Percentiles rank a stretch among this genome's conserved stretches.
These are phyloP conservation scores for Butyriboletus appendiculatus DNA, from an alignment of 1,284 basidiomycete genomes.

Conservation along the genomic window DNA sequence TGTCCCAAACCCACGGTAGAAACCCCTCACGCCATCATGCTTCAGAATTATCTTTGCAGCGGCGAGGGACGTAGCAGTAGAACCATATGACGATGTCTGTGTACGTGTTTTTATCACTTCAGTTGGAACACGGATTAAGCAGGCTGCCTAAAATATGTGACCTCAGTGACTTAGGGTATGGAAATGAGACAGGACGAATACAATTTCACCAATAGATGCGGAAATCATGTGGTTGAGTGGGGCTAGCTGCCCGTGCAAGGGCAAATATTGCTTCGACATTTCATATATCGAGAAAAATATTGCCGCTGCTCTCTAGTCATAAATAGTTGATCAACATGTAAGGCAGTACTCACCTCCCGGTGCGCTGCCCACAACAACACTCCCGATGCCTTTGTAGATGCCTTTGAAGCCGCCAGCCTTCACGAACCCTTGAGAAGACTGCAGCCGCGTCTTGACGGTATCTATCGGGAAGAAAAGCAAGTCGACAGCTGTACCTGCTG, in stretches of 20 bases:
- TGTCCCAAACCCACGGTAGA: slow-evolving; percentile 80
- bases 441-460: slow-evolving; percentile 94
- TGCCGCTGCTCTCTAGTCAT: slow-evolving; percentile 62
- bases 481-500: slow-evolving; percentile 90
- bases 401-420: slow-evolving; percentile 89
- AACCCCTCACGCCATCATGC: slow-evolving; percentile 65
- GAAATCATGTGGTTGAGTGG: slow-evolving; percentile 81
- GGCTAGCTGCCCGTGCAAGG: slow-evolving; percentile 55
- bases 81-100: slow-evolving; percentile 73
- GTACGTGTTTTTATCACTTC: slow-evolving; percentile 91
- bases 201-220: slow-evolving; percentile 84
- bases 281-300: slow-evolving; percentile 97
- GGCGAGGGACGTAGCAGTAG: slow-evolving; percentile 47
- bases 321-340: neutral
- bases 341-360: slow-evolving; percentile 75
- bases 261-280: slow-evolving; percentile 76
- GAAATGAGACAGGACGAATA: slow-evolving; percentile 40
- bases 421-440: slow-evolving; percentile 86
- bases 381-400: slow-evolving; percentile 94
- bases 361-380: slow-evolving; percentile 93
- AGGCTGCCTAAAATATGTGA: slow-evolving; percentile 66
- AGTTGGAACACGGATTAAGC: slow-evolving; percentile 91
- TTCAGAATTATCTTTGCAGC: slow-evolving; percentile 52
- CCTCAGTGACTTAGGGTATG: slow-evolving; percentile 15
- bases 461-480: slow-evolving; percentile 96